Evolutionary conservation across 2,329 filamentous ascomycete species (phyloP), one percentile per base, ranked within the genome.

Genomic region (Aspergillus neoniger): DNA sequence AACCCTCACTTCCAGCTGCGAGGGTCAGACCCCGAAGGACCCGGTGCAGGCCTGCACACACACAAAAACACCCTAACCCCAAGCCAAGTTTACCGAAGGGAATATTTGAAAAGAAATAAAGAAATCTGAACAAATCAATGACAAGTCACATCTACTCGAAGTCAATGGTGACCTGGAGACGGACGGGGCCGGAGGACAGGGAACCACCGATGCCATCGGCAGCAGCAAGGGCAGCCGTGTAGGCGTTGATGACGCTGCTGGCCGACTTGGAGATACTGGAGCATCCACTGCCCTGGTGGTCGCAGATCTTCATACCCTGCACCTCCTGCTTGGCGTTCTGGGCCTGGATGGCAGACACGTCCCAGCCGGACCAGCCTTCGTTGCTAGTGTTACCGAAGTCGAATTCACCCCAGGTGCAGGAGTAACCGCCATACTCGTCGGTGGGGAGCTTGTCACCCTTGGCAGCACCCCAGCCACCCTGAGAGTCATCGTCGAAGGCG

Each of bases 401-500:
- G 55, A 78, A 76, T 60, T 79, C 76, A 65, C 76, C 76, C 75
- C 75, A 79, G 66, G 76, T 77, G 65, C 67, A 71, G n/a, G 74
- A 68, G 52, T 74, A 76, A 6, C 66, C 63, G 44, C 76, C 76
- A 49, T 62, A 67, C 6, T 55, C 8, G 56, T 69, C 65, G 25
- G 57, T 69, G 56, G 74, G 74, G 10, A 76, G 65, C 19, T 55
- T 43, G 25, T 67, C 63, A 41, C 71, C 69, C 50, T 66, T 63
- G 44, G 66, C 59, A 47, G 74, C 74, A 65, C 73, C 68, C 68
- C 74, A 77, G 53, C 68, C 73, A 70, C 75, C 76, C 63, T 73
- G 69, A 14, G 75, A 69, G 63, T 78, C 61, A 44, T 69, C 65
- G 55, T 77, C 76, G 57, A 78, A 68, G 51, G 76, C 76, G 17